Conservation (phyloP, 78 protist species). For the Thecamonas trahens region DNA sequence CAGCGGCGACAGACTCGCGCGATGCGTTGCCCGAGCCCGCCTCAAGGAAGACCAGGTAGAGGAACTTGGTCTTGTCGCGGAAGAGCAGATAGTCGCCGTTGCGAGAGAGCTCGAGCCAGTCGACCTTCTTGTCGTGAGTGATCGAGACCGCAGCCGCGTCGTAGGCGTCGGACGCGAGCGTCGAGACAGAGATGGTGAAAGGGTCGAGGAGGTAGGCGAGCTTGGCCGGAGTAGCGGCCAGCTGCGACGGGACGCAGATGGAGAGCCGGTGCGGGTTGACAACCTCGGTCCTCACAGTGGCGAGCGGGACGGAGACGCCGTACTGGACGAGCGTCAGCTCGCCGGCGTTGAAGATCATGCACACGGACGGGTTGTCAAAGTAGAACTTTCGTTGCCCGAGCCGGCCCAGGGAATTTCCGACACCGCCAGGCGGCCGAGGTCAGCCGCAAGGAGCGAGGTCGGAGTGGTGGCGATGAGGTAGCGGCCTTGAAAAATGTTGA, state of each 20-base stretch:
- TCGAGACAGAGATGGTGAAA: slow-evolving; percentile 41
- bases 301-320: slow-evolving; percentile 55
- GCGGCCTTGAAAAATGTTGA: slow-evolving; percentile 59
- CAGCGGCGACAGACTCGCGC: too few species aligned
- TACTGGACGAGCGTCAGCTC: slow-evolving; percentile 78
- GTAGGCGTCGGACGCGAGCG: too few species aligned
- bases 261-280: slow-evolving; percentile 54
- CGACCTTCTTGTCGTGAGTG: slow-evolving; percentile 55
- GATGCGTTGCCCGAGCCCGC: slow-evolving; percentile 16
- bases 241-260: slow-evolving; percentile 10
- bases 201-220: slow-evolving; percentile 74
- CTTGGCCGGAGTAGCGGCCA: not conserved
- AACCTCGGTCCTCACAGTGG: slow-evolving; percentile 60
- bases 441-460: slow-evolving; percentile 67
- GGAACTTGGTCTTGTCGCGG: slow-evolving; percentile 61
- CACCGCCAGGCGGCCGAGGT: slow-evolving; percentile 47
- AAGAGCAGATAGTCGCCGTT: slow-evolving; percentile 43
- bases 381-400: slow-evolving; percentile 60
- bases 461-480: slow-evolving; percentile 60
- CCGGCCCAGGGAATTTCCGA: slow-evolving; percentile 43
- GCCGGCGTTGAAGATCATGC: slow-evolving; percentile 69
- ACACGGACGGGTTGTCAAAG: slow-evolving; percentile 53
- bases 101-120: slow-evolving; percentile 62
- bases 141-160: too few species aligned
- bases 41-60: slow-evolving; percentile 52